Base-by-base conservation (phyloP, 2,329 filamentous ascomycete species). In the Pleoardoris graminearum region DNA sequence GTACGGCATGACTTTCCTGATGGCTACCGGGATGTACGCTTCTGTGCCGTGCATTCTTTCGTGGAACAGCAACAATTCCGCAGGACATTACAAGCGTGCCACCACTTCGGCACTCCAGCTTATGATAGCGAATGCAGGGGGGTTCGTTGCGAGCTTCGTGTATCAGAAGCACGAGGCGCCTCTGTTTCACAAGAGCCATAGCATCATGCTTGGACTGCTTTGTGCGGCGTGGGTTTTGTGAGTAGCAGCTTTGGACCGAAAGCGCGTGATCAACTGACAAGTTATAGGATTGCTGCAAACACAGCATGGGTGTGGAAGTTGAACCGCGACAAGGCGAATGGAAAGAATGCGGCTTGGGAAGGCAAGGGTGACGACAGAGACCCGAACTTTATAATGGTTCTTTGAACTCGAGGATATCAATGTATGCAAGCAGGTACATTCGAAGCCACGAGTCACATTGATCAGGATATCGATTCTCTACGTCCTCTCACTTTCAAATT, bases 81-180 rank as follows among this genome's bases (percentile, higher is more conserved):
- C 85, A 0, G 85, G 83, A 0, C 86, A 89, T 64, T 89, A 88
- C 64, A 89, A 89, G 68, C 76, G 86, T 12, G 86, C 87, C 0
- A 88, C 86, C 0, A 86, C 85, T 0, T 82, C 82, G 1, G 86
- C 82, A 0, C 62, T 88, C 59, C 85, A 89, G 68, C 75, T 89
- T 22, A 82, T 82, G 1, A 82, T 88, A 58, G 86, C 85, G 0
- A 89, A 89, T 58, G 82, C 79, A 7, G 85, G 85, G 39, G 86
- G 86, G 0, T 87, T 88, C 59, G 84, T 88, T 2, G 82, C 85
- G 0, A 83, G 80, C 0, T 87, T 87, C 62, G 80, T 84, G 4
- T 88, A 88, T 57, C 83, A 83, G 2, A 77, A 77, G 43, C 67
- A 61, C 0, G 76, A 88, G 46, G 79, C 76, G 0, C 84, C 85